Evolutionary conservation across 192 early-diverging fungal genomes (phyloP).

Genomic region (Backusella luteola): DNA sequence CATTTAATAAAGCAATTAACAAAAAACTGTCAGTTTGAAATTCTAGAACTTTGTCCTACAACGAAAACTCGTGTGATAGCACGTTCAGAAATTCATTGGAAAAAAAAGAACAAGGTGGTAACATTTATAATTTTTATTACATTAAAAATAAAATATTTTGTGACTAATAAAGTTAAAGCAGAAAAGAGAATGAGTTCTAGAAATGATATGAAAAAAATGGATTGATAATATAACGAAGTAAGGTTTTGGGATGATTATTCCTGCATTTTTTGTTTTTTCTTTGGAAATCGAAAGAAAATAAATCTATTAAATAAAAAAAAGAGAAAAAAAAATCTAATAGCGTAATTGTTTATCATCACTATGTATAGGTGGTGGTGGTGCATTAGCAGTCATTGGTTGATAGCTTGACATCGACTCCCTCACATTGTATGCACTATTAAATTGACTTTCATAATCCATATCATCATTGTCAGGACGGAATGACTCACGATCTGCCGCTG

Average conservation of each 20-base stretch:
- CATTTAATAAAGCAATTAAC: background rate
- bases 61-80: background rate
- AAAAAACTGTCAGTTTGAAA: background rate
- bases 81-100: background rate
- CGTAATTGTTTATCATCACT: background rate
- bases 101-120: background rate
- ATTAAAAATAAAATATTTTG: background rate
- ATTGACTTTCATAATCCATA: background rate
- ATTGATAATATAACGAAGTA: background rate
- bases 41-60: constrained; percentile 4
- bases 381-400: background rate
- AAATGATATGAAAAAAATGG: background rate
- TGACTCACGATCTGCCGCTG: background rate
- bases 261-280: background rate
- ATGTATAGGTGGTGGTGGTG: background rate
- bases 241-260: background rate
- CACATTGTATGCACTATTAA: background rate
- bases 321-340: background rate
- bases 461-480: constrained; percentile 4
- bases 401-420: background rate
- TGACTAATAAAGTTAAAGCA: background rate
- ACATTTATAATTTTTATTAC: background rate
- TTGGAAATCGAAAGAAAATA: background rate
- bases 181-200: constrained; percentile 7
- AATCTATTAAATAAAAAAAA: background rate